Percentiles rank a stretch among this genome's conserved stretches.
Evolutionary conservation across 352 stramenopile species (phyloP).

Genomic region (Pythium dissotocum): DNA sequence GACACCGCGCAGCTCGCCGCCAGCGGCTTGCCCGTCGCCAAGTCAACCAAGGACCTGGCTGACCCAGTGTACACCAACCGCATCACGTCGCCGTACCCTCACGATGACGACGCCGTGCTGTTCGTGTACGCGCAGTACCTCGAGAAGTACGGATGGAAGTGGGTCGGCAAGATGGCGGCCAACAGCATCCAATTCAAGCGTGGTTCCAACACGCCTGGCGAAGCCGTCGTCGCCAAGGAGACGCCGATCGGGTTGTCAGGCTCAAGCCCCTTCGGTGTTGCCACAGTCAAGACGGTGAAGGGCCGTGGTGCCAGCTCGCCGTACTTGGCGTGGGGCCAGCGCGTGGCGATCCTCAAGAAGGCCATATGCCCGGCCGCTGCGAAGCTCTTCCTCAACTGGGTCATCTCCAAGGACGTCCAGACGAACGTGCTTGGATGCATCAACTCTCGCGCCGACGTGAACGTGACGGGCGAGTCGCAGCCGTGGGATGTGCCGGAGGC

Average conservation of each 20-base stretch:
- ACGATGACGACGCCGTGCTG: slow-evolving; percentile 49
- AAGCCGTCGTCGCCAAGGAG: slow-evolving; percentile 29
- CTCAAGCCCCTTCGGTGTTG: slow-evolving; percentile 5
- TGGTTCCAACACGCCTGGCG: slow-evolving; percentile 34
- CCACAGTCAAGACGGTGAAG: neutral
- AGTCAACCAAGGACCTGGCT: slow-evolving; percentile 33
- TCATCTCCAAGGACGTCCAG: slow-evolving; percentile 39
- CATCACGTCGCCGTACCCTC: slow-evolving; percentile 49
- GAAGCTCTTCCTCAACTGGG: slow-evolving; percentile 66
- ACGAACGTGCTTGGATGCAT: slow-evolving; percentile 24
- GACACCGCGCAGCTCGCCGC: slow-evolving; percentile 29
- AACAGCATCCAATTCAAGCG: slow-evolving; percentile 42
- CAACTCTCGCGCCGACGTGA: slow-evolving; percentile 43
- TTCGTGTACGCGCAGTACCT: slow-evolving; percentile 50
- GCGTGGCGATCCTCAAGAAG: slow-evolving; percentile 60
- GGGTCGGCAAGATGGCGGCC: slow-evolving; percentile 40
- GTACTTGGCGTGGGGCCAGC: slow-evolving; percentile 50
- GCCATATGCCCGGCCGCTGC: slow-evolving; percentile 46
- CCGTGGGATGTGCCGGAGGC: slow-evolving; percentile 16
- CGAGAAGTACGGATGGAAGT: slow-evolving; percentile 57
- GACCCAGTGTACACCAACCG: slow-evolving; percentile 36
- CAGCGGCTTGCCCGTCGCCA: slow-evolving; percentile 13
- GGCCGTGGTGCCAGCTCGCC: slow-evolving; percentile 29
- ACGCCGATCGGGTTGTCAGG: slow-evolving; percentile 36
- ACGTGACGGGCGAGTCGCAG: neutral